Evolutionary conservation across 495 filamentous ascomycete species (phyloP).

Genomic region (Xeromyces bisporus): DNA sequence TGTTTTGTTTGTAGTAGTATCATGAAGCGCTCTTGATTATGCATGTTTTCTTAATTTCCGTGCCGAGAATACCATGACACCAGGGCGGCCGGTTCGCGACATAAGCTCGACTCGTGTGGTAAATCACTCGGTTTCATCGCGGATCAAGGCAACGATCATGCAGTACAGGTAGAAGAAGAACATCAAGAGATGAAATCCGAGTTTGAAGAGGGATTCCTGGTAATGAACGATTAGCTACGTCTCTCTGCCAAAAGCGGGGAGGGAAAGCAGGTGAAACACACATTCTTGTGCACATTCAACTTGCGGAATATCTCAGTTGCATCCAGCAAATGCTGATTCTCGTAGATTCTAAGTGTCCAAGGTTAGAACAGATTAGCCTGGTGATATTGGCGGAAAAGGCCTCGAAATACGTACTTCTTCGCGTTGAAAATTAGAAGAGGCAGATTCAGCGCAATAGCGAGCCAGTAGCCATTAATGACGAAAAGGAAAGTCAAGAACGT

Average conservation of each 20-base stretch:
- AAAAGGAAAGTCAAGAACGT: slow-evolving; percentile 88
- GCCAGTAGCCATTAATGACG: slow-evolving; percentile 97
- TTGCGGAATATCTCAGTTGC: slow-evolving; percentile 99
- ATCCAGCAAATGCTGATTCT: slow-evolving; percentile 92
- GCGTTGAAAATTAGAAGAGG: slow-evolving; percentile 85
- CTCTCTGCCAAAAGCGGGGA: slow-evolving; percentile 1
- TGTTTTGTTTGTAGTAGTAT: too few relatives aligned
- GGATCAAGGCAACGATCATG: slow-evolving; percentile 98
- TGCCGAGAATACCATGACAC: too few relatives aligned
- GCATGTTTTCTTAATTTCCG: slow-evolving; percentile 1
- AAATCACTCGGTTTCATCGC: slow-evolving; percentile 74
- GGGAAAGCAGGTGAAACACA: slow-evolving; percentile 22
- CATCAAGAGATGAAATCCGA: slow-evolving; percentile 97
- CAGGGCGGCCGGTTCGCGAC: slow-evolving; percentile 21
- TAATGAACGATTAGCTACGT: slow-evolving; percentile 4
- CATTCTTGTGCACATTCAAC: slow-evolving; percentile 98
- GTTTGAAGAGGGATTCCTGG: slow-evolving; percentile 97
- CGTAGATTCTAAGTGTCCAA: slow-evolving; percentile 53
- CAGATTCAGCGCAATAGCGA: slow-evolving; percentile 80
- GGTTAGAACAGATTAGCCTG: slow-evolving; percentile 3
- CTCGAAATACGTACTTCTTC: slow-evolving; percentile 80
- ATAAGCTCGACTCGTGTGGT: slow-evolving; percentile 24
- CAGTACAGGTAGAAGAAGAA: slow-evolving; percentile 99
- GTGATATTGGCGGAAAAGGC: not conserved
- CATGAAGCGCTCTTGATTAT: not conserved